These are phyloP conservation scores for Eucalyptus marginata DNA, from an alignment of 345 rosid genomes.

Conservation along the genomic window DNA sequence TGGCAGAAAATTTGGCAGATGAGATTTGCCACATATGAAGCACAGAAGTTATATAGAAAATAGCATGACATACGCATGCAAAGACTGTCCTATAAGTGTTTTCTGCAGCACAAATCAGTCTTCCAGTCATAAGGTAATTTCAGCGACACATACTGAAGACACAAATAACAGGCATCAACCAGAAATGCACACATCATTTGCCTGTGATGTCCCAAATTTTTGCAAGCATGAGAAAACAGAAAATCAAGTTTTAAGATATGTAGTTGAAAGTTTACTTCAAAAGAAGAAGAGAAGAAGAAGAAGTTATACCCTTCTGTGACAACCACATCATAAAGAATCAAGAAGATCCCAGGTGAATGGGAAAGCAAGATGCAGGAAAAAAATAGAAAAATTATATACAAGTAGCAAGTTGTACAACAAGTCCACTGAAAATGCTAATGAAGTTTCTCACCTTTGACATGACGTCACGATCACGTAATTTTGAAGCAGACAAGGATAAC, in stretches of 20 bases:
- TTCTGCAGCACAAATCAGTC: not conserved
- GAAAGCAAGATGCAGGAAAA: not conserved
- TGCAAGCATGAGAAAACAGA: not conserved
- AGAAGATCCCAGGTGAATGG: not conserved
- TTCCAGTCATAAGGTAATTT: not conserved
- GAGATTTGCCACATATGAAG: not conserved
- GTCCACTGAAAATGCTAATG: not conserved
- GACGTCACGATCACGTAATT: conserved; percentile 60
- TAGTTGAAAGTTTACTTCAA: not conserved
- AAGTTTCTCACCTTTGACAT: conserved; percentile 46
- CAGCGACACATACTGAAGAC: not conserved
- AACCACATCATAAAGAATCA: not conserved
- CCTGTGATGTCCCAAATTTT: not conserved
- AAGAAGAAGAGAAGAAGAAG: not conserved
- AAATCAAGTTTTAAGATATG: not conserved
- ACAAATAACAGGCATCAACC: not conserved
- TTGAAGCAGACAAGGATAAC: conserved; percentile 66
- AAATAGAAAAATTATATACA: not conserved
- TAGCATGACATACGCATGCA: not conserved
- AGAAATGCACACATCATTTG: not conserved
- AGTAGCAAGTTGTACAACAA: not conserved
- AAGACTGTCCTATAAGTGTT: not conserved
- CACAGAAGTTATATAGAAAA: not conserved
- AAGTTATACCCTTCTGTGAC: not conserved
- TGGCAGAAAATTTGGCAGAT: not conserved